Evolutionary conservation across 2,329 filamentous ascomycete species (phyloP).

Genomic region (Monosporascus sp.): DNA sequence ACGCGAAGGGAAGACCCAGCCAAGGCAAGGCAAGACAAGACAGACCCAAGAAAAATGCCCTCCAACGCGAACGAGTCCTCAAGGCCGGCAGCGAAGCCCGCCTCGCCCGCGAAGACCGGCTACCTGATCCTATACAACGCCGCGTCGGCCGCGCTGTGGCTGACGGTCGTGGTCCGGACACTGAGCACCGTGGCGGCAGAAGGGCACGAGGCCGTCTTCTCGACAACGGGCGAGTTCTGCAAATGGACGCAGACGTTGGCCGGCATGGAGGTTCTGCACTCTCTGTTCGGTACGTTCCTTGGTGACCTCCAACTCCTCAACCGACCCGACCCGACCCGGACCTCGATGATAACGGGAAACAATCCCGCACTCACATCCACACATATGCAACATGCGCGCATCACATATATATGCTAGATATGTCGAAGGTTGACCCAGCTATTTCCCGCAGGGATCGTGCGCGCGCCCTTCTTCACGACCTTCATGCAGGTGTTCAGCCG

Average conservation of each 20-base stretch:
- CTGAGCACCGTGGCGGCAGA: slow-evolving; percentile 45
- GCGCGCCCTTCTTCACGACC: slow-evolving; percentile 80
- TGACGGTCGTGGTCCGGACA: slow-evolving; percentile 66
- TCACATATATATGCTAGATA: no score
- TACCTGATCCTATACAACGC: slow-evolving; percentile 88
- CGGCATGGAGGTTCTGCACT: slow-evolving; percentile 77
- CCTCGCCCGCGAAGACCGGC: slow-evolving; percentile 46
- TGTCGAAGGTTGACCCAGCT: no score
- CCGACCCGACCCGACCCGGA: no score
- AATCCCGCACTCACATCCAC: not conserved
- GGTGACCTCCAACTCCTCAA: no score
- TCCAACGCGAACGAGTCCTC: slow-evolving; percentile 10
- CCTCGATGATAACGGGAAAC: not conserved
- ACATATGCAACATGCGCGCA: no score
- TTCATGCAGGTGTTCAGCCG: slow-evolving; percentile 85
- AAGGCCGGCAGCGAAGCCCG: slow-evolving; percentile 19
- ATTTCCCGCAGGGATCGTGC: slow-evolving; percentile 62
- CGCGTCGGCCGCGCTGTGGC: slow-evolving; percentile 72
- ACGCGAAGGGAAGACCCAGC: not conserved
- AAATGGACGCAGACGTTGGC: slow-evolving; percentile 83
- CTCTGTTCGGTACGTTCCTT: slow-evolving; percentile 57
- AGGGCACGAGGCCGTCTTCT: slow-evolving; percentile 56
- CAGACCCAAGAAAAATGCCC: not conserved
- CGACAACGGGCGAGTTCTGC: slow-evolving; percentile 59
- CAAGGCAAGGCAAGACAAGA: not conserved